Conservation (phyloP, 1,284 basidiomycete genomes). For the Bondarzewia mesenterica region DNA sequence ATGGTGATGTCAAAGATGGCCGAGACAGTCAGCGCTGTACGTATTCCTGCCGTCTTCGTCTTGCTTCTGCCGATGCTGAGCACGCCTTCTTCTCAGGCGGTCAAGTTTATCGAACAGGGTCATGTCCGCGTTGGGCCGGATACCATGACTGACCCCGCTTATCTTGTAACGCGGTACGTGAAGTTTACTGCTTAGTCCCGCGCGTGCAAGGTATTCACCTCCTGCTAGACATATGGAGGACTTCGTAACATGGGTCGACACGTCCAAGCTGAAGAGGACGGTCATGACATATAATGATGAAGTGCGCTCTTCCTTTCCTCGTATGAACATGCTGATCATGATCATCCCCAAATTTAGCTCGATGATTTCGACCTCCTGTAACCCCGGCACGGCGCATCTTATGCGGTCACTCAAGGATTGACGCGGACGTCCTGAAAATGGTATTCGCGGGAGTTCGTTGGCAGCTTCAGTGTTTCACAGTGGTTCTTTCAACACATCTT, state of each 20-base stretch:
- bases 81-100: slow-evolving; percentile 50
- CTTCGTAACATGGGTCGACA: slow-evolving; percentile 99
- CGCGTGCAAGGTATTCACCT: slow-evolving; percentile 6
- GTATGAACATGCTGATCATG: slow-evolving; percentile 9
- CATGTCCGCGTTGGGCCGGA: slow-evolving; percentile 97
- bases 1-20: slow-evolving; percentile 94
- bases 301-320: slow-evolving; percentile 35
- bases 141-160: slow-evolving; percentile 94
- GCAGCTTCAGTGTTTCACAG: no score
- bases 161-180: slow-evolving; percentile 79
- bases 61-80: slow-evolving; percentile 2
- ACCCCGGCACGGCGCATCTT: no score
- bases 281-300: slow-evolving; percentile 97
- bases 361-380: slow-evolving; percentile 87
- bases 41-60: slow-evolving; percentile 24
- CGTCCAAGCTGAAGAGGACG: slow-evolving; percentile 92
- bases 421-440: neutral
- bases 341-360: slow-evolving; percentile 39
- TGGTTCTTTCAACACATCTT: no score
- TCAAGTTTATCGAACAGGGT: slow-evolving; percentile 96
- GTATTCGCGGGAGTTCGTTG: no score
- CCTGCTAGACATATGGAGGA: slow-evolving; percentile 86
- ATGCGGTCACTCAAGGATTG: neutral
- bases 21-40: slow-evolving; percentile 88
- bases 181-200: neutral